These are phyloP conservation scores for Ogataea methanolica DNA, from an alignment of 805 yeast genomes.

Conservation along the genomic window DNA sequence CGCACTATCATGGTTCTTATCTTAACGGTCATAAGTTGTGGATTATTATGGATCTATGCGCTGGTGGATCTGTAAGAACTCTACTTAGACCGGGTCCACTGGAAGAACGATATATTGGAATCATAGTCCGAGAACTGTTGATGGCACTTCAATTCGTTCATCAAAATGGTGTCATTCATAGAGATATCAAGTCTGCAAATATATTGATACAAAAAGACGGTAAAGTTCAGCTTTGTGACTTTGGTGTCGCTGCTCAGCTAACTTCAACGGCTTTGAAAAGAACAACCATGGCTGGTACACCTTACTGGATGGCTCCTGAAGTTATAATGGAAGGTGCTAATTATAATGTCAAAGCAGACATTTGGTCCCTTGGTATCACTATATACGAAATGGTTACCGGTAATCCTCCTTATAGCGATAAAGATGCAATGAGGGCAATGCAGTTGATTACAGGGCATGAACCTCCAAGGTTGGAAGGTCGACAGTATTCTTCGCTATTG, in stretches of 20 bases:
- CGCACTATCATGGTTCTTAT: constrained; percentile 87
- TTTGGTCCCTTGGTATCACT: constrained; percentile 96
- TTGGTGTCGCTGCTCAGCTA: constrained; percentile 96
- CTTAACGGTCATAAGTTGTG: constrained; percentile 86
- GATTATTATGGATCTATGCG: constrained; percentile 97
- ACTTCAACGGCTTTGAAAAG: constrained; percentile 72
- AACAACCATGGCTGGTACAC: constrained; percentile 93
- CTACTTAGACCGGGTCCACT: constrained; percentile 80
- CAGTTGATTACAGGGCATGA: constrained; percentile 86
- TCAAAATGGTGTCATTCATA: constrained; percentile 84
- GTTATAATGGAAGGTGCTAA: constrained; percentile 88
- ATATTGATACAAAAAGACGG: constrained; percentile 82
- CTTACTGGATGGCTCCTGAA: constrained; percentile 99
- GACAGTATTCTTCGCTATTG: constrained; percentile 66
- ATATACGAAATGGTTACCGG: constrained; percentile 94
- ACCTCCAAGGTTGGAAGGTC: constrained; percentile 93
- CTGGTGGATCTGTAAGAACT: constrained; percentile 92
- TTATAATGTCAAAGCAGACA: constrained; percentile 89
- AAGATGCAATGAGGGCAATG: constrained; percentile 93
- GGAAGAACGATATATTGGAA: constrained; percentile 78
- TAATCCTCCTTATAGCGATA: constrained; percentile 94
- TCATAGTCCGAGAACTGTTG: constrained; percentile 79
- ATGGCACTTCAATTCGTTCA: constrained; percentile 80
- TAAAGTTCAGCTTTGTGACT: constrained; percentile 86
- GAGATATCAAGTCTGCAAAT: constrained; percentile 97